phyloP scores from a whole-genome alignment of 441 rosid genomes.

The Jatropha podagrica region DNA sequence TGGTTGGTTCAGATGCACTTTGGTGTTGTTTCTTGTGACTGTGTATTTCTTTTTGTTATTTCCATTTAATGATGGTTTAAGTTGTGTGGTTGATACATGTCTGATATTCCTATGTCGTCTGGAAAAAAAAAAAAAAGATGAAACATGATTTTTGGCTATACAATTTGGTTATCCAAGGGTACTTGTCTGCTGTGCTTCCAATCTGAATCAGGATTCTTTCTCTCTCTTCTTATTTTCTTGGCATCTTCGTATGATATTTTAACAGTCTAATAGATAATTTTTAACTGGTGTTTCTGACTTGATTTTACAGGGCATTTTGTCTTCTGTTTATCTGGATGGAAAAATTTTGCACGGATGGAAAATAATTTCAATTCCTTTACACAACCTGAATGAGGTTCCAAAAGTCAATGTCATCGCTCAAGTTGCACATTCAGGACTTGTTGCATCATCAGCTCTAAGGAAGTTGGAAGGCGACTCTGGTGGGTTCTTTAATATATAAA shows the following conservation, averaged over 20 bases:
- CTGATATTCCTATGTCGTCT: not conserved
- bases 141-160: not conserved
- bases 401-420: slow-evolving; percentile 39
- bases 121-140: not conserved
- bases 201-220: not conserved
- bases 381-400: slow-evolving; percentile 56
- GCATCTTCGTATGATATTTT: not conserved
- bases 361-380: slow-evolving; percentile 73
- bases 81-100: not conserved
- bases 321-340: slow-evolving; percentile 66
- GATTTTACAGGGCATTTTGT: slow-evolving; percentile 69
- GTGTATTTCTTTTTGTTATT: not conserved
- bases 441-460: slow-evolving; percentile 25
- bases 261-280: not conserved
- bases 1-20: not conserved
- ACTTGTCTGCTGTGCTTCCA: not conserved
- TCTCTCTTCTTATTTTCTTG: not conserved
- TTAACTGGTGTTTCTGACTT: not conserved
- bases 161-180: not conserved
- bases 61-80: not conserved
- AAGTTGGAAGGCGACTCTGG: slow-evolving; percentile 36
- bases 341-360: slow-evolving; percentile 66
- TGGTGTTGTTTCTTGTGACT: not conserved
- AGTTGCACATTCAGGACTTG: slow-evolving; percentile 29
- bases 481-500: slow-evolving; percentile 23